Percentiles rank a stretch among this genome's conserved stretches.
phyloP scores from a whole-genome alignment of 441 rosid species.

The Croton setiger region DNA sequence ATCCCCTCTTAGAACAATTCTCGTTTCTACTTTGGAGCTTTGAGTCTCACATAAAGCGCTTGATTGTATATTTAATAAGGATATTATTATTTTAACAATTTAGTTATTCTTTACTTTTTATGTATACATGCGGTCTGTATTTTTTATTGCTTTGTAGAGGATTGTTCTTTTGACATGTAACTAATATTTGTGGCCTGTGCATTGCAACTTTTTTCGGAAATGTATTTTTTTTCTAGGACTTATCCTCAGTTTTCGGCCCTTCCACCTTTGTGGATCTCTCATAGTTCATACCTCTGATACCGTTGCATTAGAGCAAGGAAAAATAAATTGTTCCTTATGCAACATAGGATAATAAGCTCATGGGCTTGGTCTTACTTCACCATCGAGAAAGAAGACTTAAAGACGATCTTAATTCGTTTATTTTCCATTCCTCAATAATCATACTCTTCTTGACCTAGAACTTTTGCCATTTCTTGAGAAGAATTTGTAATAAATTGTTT shows the following conservation, averaged over 20 bases:
- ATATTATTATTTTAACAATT: neutral
- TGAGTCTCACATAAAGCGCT: too few species aligned
- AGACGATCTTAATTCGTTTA: neutral
- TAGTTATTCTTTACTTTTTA: neutral
- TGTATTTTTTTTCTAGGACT: neutral
- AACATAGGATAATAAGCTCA: too few species aligned
- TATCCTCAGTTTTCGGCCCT: neutral
- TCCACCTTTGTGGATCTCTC: neutral
- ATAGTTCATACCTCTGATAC: neutral
- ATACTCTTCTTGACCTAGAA: neutral
- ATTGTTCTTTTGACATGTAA: neutral
- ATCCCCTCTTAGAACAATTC: too few species aligned
- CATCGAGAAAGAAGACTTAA: too few species aligned
- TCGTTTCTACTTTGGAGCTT: too few species aligned
- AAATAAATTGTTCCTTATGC: neutral
- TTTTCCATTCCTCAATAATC: neutral
- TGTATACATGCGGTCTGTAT: neutral
- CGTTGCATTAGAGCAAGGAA: neutral
- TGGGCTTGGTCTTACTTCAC: too few species aligned
- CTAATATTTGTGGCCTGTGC: neutral
- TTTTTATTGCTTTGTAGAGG: neutral
- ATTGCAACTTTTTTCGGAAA: neutral
- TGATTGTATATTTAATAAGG: neutral
- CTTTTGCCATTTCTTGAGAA: conserved; percentile 7
- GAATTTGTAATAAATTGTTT: neutral